Evolutionary conservation across 345 rosid genomes (phyloP).

Genomic region (Schrenkiella parvula): DNA sequence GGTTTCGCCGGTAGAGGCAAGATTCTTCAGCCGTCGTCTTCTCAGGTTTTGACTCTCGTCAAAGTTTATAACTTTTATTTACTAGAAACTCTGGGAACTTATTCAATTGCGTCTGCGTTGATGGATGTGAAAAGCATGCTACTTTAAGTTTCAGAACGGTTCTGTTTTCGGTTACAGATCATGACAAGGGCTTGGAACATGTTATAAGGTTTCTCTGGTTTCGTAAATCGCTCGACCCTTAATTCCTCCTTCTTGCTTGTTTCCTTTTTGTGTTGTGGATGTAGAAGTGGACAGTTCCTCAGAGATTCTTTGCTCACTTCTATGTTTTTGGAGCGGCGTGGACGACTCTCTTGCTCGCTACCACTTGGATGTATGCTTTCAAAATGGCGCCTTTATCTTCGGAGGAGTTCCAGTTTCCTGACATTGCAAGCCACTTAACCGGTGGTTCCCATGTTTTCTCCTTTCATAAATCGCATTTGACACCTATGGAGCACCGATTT

Average conservation of each 20-base stretch:
- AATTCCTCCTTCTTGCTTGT: no score
- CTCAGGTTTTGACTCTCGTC: constrained; percentile 30
- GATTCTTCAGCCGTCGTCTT: constrained; percentile 39
- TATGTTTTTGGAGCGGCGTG: constrained; percentile 53
- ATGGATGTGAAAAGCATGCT: no score
- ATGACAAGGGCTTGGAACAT: no score
- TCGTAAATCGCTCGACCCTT: no score
- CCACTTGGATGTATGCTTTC: constrained; percentile 55
- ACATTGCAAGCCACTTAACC: no score
- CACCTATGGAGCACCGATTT: constrained; percentile 35
- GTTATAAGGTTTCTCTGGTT: no score
- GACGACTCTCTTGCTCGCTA: constrained; percentile 54
- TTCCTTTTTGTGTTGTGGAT: constrained; percentile 12
- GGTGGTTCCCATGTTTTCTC: constrained; percentile 44
- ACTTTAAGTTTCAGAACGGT: no score
- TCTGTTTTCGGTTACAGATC: no score
- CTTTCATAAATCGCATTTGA: constrained; percentile 35
- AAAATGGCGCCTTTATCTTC: constrained; percentile 43
- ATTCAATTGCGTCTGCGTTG: no score
- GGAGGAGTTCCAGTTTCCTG: constrained; percentile 40
- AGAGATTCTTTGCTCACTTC: no score
- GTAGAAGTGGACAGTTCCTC: constrained; percentile 72
- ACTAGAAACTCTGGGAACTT: no score
- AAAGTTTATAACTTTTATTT: neutral
- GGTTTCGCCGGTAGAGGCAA: constrained; percentile 57